phyloP scores from a whole-genome alignment of 176 grass and related monocot species.

The Tillandsia fasciculata region DNA sequence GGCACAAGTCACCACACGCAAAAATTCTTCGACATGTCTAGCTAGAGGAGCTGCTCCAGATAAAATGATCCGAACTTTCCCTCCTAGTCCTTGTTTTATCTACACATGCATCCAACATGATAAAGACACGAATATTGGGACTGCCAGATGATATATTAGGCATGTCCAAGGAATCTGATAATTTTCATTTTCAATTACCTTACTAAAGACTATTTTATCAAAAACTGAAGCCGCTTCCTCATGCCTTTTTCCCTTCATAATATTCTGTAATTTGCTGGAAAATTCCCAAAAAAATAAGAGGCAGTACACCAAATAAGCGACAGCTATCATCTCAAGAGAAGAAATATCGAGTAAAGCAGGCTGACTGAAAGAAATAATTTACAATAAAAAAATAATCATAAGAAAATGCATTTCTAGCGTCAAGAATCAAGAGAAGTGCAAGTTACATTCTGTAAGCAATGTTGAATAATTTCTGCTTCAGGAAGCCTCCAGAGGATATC shows the following conservation, averaged over 20 bases:
- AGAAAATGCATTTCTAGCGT: too few relatives aligned
- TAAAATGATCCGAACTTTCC: constrained; percentile 75
- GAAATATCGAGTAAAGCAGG: too few relatives aligned
- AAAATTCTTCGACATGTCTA: constrained; percentile 72
- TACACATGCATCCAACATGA: constrained; percentile 9
- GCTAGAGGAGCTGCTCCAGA: constrained; percentile 91
- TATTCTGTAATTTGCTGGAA: constrained; percentile 85
- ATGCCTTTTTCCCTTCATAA: constrained; percentile 77
- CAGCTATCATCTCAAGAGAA: too few relatives aligned
- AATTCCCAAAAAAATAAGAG: constrained; percentile 5
- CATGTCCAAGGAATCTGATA: not conserved
- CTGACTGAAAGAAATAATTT: too few relatives aligned
- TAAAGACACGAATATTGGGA: too few relatives aligned
- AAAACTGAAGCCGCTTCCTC: constrained; percentile 65
- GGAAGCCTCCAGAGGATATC: constrained; percentile 63
- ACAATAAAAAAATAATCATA: too few relatives aligned
- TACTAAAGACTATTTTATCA: constrained; percentile 89
- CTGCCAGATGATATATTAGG: not conserved
- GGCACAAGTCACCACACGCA: constrained; percentile 79
- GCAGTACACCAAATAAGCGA: not conserved
- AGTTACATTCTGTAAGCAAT: constrained; percentile 90
- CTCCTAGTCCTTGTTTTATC: constrained; percentile 89
- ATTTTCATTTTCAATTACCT: constrained; percentile 33
- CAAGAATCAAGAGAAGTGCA: not conserved
- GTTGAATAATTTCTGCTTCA: constrained; percentile 75